phyloP scores from a whole-genome alignment of 2,329 filamentous ascomycete genomes.

The Fusarium sp. region DNA sequence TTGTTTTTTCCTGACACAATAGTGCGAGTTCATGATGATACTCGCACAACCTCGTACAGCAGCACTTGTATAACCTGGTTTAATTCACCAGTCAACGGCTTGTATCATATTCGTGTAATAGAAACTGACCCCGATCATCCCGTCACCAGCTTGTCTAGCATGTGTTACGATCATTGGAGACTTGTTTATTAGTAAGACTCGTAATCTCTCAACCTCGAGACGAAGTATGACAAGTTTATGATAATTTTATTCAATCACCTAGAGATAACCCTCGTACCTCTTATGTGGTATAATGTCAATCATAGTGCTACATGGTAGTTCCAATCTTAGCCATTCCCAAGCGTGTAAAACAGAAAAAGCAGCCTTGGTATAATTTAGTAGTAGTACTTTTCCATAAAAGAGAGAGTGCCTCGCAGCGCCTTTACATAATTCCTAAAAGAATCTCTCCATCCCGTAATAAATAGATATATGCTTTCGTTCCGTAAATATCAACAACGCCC shows the following conservation, averaged over 20 bases:
- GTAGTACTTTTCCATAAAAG: constrained; percentile 21
- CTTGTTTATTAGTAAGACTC: not conserved
- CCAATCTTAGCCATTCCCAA: constrained; percentile 15
- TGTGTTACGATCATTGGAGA: not conserved
- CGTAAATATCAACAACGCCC: constrained; percentile 36
- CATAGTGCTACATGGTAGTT: not conserved
- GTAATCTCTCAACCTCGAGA: not conserved
- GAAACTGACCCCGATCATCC: not conserved
- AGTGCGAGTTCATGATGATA: not conserved
- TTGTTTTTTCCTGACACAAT: not conserved
- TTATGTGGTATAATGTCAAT: not conserved
- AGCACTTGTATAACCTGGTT: not conserved
- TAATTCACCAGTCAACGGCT: not conserved
- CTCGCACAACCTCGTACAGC: not conserved
- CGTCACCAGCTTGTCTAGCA: not conserved
- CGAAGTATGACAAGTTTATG: not conserved
- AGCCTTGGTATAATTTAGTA: constrained; percentile 20
- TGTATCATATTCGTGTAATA: not conserved
- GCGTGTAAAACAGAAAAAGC: not conserved
- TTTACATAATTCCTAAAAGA: constrained; percentile 7
- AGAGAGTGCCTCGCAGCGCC: constrained; percentile 18
- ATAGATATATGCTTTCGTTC: constrained; percentile 18
- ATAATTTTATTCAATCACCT: not conserved
- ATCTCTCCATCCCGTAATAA: constrained; percentile 11
- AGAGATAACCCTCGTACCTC: not conserved